phyloP scores from a whole-genome alignment of 1,284 basidiomycete species.

The Austroboletus rostrupii region DNA sequence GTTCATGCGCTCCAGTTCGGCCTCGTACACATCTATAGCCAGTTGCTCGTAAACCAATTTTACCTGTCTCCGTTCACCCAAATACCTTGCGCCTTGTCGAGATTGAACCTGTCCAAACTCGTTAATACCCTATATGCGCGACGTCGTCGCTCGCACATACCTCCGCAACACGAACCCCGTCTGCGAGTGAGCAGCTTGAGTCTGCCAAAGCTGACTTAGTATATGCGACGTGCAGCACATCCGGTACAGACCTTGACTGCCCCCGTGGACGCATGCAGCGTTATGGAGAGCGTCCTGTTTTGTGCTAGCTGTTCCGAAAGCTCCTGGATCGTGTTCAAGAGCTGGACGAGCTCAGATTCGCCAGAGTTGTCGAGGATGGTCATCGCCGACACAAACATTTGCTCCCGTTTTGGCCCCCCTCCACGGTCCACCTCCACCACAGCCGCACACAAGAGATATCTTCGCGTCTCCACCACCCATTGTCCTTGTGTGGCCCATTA shows the following conservation, averaged over 20 bases:
- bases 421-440: not conserved
- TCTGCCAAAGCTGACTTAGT: slow-evolving; percentile 34
- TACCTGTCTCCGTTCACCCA: not conserved
- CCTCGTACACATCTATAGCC: slow-evolving; percentile 81
- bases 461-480: slow-evolving; percentile 3
- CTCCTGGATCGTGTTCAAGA: slow-evolving; percentile 76
- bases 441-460: too few relatives aligned
- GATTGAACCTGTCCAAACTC: slow-evolving; percentile 61
- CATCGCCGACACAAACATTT: slow-evolving; percentile 19
- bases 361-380: slow-evolving; percentile 41
- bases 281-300: slow-evolving; percentile 62
- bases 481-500: slow-evolving; percentile 21
- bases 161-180: slow-evolving; percentile 92
- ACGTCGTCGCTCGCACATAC: slow-evolving; percentile 33
- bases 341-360: slow-evolving; percentile 51
- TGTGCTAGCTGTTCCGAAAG: slow-evolving; percentile 81
- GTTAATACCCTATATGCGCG: not conserved
- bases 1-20: slow-evolving; percentile 92
- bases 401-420: slow-evolving; percentile 7
- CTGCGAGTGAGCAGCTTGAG: slow-evolving; percentile 64
- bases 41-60: not conserved
- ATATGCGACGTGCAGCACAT: not conserved
- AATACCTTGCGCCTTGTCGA: slow-evolving; percentile 85
- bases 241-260: slow-evolving; percentile 68
- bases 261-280: slow-evolving; percentile 62